Base-by-base conservation (phyloP, 495 filamentous ascomycete genomes). In the Podospora pseudopauciseta region DNA sequence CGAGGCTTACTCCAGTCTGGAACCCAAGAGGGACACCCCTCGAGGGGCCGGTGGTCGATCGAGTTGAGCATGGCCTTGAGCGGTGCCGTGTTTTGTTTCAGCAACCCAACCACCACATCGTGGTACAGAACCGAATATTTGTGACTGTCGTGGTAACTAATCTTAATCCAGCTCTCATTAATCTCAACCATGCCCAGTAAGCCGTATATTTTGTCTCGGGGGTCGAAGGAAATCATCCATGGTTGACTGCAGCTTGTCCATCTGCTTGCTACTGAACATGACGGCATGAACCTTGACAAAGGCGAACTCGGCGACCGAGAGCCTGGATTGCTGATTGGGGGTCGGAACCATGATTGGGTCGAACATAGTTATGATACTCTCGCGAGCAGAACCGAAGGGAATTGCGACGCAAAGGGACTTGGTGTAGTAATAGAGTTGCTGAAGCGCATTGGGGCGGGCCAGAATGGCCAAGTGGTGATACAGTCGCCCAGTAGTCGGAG, bases 401-500 rank as follows among this genome's bases (percentile, higher is more conserved):
- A 83, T 77, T 0, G 79, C 77, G 1, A 84, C 82, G 16, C 81
- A 82, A 2, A 82, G 75, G 0, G 80, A 80, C 63, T 84, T 84
- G 9, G 75, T 69, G 64, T 95, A 96, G 70, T 89, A 90, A 68
- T 88, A 93, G 0, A 96, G 77, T 73, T 96, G 92, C 69, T 90
- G 88, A 0, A 92, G 71, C 2, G 86, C 81, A 71, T 92, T 90
- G 0, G 91, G 91, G 16, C 91, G 82, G 15, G 92, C 89, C 18
- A 96, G 79, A 18, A 96, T 92, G 0, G 91, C 93, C 5, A 95
- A 82, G 74, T 96, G 93, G 76, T 96, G 93, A 65, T 95, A 92
- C 3, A 96, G 82, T 0, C 93, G 80, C 0, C 93, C 93, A 19
- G 89, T 84, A 3, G 84, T 82, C 0, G 92, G 91, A 44, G 81